Conservation (phyloP, 768 basidiomycete genomes). For the Trametes sanguinea region DNA sequence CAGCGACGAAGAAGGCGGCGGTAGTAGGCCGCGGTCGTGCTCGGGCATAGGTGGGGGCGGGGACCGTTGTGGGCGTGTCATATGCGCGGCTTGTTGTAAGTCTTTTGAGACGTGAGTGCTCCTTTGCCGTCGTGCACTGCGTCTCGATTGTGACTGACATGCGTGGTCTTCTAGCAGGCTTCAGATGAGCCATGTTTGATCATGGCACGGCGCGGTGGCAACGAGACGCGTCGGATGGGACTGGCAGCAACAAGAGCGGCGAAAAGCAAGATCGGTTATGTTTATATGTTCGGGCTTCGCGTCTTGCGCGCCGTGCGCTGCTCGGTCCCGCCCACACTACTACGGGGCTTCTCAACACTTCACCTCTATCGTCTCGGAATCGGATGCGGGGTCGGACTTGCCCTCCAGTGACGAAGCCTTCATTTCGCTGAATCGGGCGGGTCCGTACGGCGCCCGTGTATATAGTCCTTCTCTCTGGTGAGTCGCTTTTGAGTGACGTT, state of each 20-base stretch:
- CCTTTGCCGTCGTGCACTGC: not conserved
- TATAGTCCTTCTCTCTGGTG: conserved; percentile 8
- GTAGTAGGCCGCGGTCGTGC: conserved; percentile 7
- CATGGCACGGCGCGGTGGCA: conserved; percentile 8
- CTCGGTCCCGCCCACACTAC: no score
- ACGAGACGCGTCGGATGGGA: not conserved
- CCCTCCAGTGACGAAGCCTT: not conserved
- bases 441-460: conserved; percentile 21
- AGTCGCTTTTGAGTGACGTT: not conserved
- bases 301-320: not conserved
- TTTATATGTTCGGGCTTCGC: conserved; percentile 12
- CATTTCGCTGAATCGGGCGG: not conserved
- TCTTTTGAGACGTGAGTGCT: conserved; percentile 13
- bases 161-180: conserved; percentile 6
- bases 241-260: not conserved
- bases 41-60: conserved; percentile 3
- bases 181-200: conserved; percentile 10
- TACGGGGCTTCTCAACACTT: not conserved
- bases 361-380: not conserved
- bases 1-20: conserved; percentile 14
- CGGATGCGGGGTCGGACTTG: conserved; percentile 5
- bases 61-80: not conserved
- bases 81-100: conserved; percentile 11
- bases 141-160: not conserved
- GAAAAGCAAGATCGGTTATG: conserved; percentile 12